A percentile compares a stretch with the other conserved stretches of the same genome.
Evolutionary conservation across 495 filamentous ascomycete species (phyloP).

Genomic region (Hypoxylon lienhwacheense): DNA sequence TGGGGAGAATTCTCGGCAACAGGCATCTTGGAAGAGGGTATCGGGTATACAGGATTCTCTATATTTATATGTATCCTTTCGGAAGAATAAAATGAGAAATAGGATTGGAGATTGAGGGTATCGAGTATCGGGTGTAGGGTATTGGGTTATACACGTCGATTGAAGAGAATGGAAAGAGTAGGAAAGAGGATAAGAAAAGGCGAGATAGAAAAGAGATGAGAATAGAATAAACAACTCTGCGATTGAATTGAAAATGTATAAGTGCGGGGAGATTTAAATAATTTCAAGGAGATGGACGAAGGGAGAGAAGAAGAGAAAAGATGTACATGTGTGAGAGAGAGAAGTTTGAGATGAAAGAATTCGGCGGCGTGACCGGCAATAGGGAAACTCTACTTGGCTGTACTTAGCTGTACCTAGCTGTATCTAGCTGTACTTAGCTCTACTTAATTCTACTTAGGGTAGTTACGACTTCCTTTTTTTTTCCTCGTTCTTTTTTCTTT

Average conservation of each 20-base stretch:
- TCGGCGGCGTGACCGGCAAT: conserved; percentile 17
- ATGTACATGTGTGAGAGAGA: conserved; percentile 11
- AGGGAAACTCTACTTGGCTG: conserved; percentile 22
- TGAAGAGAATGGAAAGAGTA: neutral
- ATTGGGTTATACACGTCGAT: no score
- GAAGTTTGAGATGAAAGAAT: conserved; percentile 20
- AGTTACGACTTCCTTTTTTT: no score
- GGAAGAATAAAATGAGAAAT: no score
- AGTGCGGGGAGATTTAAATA: conserved; percentile 37
- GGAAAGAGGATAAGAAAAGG: neutral
- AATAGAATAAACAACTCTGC: neutral
- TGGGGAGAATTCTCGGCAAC: conserved; percentile 72
- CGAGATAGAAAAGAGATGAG: neutral
- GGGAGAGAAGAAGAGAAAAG: neutral
- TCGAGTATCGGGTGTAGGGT: no score
- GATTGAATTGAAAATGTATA: conserved; percentile 9
- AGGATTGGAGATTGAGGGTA: no score
- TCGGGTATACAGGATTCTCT: conserved; percentile 5
- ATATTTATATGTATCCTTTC: no score
- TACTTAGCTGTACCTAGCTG: conserved; percentile 14
- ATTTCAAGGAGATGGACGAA: conserved; percentile 4
- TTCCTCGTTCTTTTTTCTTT: conserved; percentile 5
- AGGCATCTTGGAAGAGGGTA: conserved; percentile 65
- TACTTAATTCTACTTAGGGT: conserved; percentile 12
- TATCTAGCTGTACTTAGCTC: no score